phyloP scores from a whole-genome alignment of 2,329 filamentous ascomycete genomes.

The Didymella pomorum region DNA sequence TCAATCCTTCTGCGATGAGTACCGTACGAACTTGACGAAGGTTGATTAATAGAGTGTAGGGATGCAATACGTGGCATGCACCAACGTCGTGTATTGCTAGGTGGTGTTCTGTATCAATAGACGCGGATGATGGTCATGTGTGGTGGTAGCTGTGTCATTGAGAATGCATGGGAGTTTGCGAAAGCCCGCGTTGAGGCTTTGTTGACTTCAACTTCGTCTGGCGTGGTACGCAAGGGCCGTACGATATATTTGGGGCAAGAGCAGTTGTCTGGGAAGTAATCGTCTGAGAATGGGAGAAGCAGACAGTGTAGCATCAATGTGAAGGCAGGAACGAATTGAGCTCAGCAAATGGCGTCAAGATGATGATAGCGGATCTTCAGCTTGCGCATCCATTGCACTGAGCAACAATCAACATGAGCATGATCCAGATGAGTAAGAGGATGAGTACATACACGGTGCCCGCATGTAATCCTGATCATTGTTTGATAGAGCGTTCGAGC shows the following conservation, averaged over 20 bases:
- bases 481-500: too few species aligned
- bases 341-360: background rate
- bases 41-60: constrained; percentile 3
- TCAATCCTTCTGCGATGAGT: constrained; percentile 1
- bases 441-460: too few species aligned
- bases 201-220: background rate
- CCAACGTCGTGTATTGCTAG: background rate
- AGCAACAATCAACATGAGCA: too few species aligned
- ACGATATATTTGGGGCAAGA: background rate
- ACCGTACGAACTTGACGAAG: constrained; percentile 3
- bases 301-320: background rate
- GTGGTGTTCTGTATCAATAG: background rate
- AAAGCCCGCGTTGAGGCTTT: background rate
- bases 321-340: background rate
- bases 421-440: too few species aligned
- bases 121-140: background rate
- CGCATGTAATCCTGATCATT: too few species aligned
- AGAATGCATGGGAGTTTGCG: background rate
- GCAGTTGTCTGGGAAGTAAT: background rate
- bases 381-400: background rate
- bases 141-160: background rate
- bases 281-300: background rate
- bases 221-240: background rate
- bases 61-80: constrained; percentile 16
- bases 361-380: background rate